Base-by-base conservation (phyloP, 148 eudicot species). In the Amaranthus hypochondriacus region DNA sequence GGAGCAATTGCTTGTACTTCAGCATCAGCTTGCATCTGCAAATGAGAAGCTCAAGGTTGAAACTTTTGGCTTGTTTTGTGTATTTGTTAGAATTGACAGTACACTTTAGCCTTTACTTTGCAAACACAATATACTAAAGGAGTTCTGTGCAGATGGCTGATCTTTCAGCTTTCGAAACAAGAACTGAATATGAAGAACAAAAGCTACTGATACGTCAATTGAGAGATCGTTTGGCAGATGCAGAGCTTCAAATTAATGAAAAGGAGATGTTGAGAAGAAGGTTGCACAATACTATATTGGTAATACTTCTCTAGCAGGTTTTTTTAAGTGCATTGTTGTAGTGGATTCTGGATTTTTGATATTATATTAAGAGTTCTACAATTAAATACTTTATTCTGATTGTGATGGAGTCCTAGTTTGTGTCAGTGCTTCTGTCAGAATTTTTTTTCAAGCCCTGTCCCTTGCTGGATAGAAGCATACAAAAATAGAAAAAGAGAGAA, bases 201-300 rank as follows among this genome's bases (percentile, higher is more conserved):
- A 81, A 80, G 55, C 71, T 72, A 21, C 39, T 58, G 47, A 74
- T 90, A 18, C 1, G 13, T 43, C 87, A 86, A 43, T 73, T 90
- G 49, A 81, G 80, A 71, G 79, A 81, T 15, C 86, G 87, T 6
- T 74, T 90, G 48, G 81, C 80, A 5, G 90, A 88, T 58, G 90
- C 90, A 13, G 96, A 90, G 74, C 74, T 58, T 71, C 84, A 88
- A 69, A 73, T 85, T 65, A 72, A 66, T 68, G 96, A 90, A 75
- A 90, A 89, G 72, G 96, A 90, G 63, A 78, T 77, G 75, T 72
- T 86, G 55, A 85, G 96, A 61, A 90, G 88, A 69, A 90, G 85
- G 73, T 86, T 90, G 48, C 96, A 90, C 68, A 90, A 90, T 52
- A 88, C 87, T 21, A 90, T 90, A 70, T 79, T 90, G 90, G 96